Evolutionary conservation across 352 stramenopile genomes (phyloP), one percentile per base, ranked within the genome.

Genomic region (Pythium utonaiense): DNA sequence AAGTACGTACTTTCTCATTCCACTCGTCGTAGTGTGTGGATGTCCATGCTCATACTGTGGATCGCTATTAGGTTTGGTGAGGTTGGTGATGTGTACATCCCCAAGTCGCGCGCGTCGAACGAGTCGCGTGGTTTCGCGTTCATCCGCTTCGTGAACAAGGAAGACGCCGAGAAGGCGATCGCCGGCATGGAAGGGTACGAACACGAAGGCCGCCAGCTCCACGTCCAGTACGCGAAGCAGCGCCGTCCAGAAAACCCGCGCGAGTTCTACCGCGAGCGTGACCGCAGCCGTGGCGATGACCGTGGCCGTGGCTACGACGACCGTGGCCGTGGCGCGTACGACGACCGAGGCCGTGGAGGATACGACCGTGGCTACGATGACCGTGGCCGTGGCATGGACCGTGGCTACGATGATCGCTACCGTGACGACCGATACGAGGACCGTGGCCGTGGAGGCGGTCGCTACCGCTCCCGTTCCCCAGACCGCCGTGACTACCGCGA

Each of bases 101-200:
- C 84, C 19, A 83, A 83, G 52, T 78, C 84, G 25, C 80, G 83
- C 50, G 67, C 67, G 44, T 88, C 84, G 41, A 90, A 80, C 57
- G 89, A 95, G 69, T 88, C 82, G 62, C 77, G 77, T 51, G 81
- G 81, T 17, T 95, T 91, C 47, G 86, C 85, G 36, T 97, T 97
- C 69, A 88, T 97, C 41, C 81, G 86, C 12, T 97, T 92, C 66
- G 59, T 93, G 62, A 76, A 95, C 64, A 91, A 93, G 69, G 79
- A 87, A 25, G 88, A 96, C 51, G 88, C 88, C 6, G 88, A 96
- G 41, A 86, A 96, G 62, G 88, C 88, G 25, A 90, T 96, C 53
- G 78, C 83, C 17, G 81, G 55, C 53, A 85, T 89, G 74, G 77
- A 93, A 51, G 76, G 74, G 44, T 74, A 86, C 63, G 77, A 89